Percentiles rank a stretch among this genome's conserved stretches.
Conservation (phyloP, 1,284 basidiomycete species). For the Trichosporon faecale region DNA sequence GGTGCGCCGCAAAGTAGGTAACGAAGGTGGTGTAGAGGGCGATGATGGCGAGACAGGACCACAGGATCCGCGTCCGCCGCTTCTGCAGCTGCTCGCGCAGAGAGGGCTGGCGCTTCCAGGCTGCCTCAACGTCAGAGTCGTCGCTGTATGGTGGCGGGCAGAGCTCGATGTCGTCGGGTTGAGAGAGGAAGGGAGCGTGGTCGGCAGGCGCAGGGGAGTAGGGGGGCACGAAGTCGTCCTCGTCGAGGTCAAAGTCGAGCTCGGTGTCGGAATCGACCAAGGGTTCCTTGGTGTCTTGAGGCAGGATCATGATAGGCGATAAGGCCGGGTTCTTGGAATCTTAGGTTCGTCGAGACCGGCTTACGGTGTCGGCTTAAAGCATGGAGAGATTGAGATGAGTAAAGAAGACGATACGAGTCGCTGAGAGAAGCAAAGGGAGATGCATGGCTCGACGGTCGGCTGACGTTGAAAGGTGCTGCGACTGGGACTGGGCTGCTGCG, state of each 20-base stretch:
- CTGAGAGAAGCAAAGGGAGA: background rate
- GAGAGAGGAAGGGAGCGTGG: background rate
- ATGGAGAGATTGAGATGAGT: background rate
- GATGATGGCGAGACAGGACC: background rate
- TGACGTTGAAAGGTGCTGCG: background rate
- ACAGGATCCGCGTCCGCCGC: background rate
- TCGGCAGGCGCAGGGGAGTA: background rate
- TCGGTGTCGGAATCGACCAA: conserved; percentile 23
- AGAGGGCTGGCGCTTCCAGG: background rate
- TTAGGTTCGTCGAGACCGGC: background rate
- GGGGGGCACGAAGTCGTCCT: conserved; percentile 8
- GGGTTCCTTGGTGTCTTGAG: conserved; percentile 27
- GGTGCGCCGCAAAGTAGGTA: background rate
- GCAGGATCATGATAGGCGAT: conserved; percentile 24
- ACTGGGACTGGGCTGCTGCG: background rate
- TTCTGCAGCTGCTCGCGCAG: background rate
- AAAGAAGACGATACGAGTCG: background rate
- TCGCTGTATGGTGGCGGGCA: conserved; percentile 10
- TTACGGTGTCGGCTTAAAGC: background rate
- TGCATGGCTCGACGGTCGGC: background rate
- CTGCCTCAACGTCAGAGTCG: background rate
- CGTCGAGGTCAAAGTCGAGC: conserved; percentile 21
- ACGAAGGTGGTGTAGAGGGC: conserved; percentile 1
- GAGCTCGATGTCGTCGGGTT: background rate
- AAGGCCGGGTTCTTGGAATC: background rate